A percentile compares a stretch with the other conserved stretches of the same genome.
These are phyloP conservation scores for Pichia sp. DNA, from an alignment of 1,139 yeast species.

Conservation along the genomic window DNA sequence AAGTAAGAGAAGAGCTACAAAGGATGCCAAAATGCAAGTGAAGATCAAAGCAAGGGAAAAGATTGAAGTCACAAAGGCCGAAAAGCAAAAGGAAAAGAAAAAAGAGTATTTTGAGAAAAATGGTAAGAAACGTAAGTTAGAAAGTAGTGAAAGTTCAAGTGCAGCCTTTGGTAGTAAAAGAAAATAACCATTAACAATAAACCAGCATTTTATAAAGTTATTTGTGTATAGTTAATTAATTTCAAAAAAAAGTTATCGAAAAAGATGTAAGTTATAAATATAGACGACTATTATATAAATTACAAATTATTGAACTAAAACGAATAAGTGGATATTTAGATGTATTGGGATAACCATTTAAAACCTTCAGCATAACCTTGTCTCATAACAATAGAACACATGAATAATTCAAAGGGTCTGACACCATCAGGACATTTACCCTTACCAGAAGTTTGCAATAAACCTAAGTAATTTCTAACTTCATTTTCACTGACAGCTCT, in stretches of 20 bases:
- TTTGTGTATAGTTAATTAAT: background rate
- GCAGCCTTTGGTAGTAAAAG: constrained; percentile 31
- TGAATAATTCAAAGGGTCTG: constrained; percentile 92
- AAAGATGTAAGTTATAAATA: background rate
- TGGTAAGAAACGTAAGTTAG: constrained; percentile 49
- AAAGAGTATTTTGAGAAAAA: constrained; percentile 75
- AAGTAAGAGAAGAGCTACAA: constrained; percentile 66
- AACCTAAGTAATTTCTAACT: constrained; percentile 83
- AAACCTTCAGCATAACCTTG: constrained; percentile 95
- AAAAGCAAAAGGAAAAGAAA: constrained; percentile 77
- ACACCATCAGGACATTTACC: constrained; percentile 64
- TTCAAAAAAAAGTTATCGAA: background rate
- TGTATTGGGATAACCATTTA: constrained; percentile 93
- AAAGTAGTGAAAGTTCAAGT: constrained; percentile 33
- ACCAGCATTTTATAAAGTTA: background rate
- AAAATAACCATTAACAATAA: constrained; percentile 15
- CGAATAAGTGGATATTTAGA: constrained; percentile 34
- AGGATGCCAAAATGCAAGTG: constrained; percentile 69
- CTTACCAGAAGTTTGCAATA: constrained; percentile 86
- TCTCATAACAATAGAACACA: constrained; percentile 97
- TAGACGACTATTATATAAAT: background rate
- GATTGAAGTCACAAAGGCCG: constrained; percentile 60
- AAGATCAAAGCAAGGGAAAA: constrained; percentile 70
- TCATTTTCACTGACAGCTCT: constrained; percentile 94
- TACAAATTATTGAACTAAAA: background rate